Evolutionary conservation across 202 grass and related monocot genomes (phyloP).

Genomic region (Setaria viridis): DNA sequence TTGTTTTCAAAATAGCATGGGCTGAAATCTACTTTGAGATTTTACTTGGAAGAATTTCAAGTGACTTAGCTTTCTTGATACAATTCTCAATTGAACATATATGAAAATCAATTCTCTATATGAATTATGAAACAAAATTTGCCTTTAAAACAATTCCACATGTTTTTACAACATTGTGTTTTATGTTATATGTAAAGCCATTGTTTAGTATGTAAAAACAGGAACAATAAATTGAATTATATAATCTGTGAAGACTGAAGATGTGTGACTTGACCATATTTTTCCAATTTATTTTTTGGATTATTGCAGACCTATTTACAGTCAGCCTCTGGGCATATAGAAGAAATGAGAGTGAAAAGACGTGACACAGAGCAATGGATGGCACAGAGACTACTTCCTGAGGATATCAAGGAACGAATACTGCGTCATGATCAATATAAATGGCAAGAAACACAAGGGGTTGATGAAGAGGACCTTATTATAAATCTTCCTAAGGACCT

Average conservation of each 20-base stretch:
- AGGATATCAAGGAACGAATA: slow-evolving; percentile 81
- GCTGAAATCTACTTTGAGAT: neutral
- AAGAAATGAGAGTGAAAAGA: slow-evolving; percentile 91
- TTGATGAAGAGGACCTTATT: slow-evolving; percentile 90
- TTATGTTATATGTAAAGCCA: no score
- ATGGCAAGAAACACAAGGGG: slow-evolving; percentile 95
- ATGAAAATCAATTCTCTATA: neutral
- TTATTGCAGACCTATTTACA: slow-evolving; percentile 81
- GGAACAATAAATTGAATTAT: slow-evolving; percentile 4
- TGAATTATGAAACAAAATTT: neutral
- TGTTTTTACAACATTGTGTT: no score
- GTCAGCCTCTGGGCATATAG: slow-evolving; percentile 69
- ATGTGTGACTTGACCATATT: slow-evolving; percentile 6
- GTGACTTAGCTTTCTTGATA: neutral
- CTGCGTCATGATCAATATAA: slow-evolving; percentile 82
- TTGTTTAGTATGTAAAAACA: slow-evolving; percentile 27
- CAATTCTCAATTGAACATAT: neutral
- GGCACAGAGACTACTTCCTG: slow-evolving; percentile 76
- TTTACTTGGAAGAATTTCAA: neutral
- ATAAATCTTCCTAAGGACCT: slow-evolving; percentile 91
- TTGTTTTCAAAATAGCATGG: slow-evolving; percentile 15
- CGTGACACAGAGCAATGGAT: slow-evolving; percentile 89
- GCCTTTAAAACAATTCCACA: slow-evolving; percentile 6
- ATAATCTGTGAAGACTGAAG: neutral
- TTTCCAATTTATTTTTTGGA: slow-evolving; percentile 13